A percentile compares a stretch with the other conserved stretches of the same genome.
These are phyloP conservation scores for Macadamia tetraphylla DNA, from an alignment of 164 flowering plant species.

Conservation along the genomic window DNA sequence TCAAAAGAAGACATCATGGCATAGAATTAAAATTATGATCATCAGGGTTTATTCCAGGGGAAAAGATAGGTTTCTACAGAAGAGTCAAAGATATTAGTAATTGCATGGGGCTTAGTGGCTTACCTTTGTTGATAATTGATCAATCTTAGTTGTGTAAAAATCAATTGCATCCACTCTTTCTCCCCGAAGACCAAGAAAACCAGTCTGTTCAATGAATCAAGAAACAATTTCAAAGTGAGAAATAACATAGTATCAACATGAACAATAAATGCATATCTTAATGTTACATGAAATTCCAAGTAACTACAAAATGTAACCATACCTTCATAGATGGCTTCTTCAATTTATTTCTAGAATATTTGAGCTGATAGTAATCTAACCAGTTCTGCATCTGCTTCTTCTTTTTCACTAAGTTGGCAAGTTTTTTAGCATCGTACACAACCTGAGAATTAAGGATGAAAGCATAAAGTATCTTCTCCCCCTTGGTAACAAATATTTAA, in stretches of 20 bases:
- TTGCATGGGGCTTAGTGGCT: slow-evolving; percentile 4
- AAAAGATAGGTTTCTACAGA: background rate
- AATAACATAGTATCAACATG: background rate
- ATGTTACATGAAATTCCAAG: too few species aligned
- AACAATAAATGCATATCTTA: background rate
- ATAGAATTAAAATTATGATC: too few species aligned
- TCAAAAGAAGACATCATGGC: too few species aligned
- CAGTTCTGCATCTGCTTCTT: slow-evolving; percentile 64
- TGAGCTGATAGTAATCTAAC: slow-evolving; percentile 68
- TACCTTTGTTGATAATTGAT: slow-evolving; percentile 46
- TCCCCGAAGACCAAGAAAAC: slow-evolving; percentile 73
- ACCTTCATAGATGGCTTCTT: slow-evolving; percentile 58
- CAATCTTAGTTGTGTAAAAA: slow-evolving; percentile 45
- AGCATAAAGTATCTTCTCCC: background rate
- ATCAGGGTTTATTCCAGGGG: too few species aligned
- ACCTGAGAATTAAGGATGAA: slow-evolving; percentile 39
- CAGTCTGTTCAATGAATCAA: slow-evolving; percentile 44
- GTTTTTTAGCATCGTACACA: slow-evolving; percentile 69
- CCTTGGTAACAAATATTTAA: background rate
- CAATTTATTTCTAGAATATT: slow-evolving; percentile 50
- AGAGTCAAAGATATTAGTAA: too few species aligned
- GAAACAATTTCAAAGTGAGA: background rate
- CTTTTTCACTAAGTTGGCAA: slow-evolving; percentile 48
- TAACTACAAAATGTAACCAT: background rate
- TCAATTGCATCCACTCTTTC: slow-evolving; percentile 70